A percentile compares a stretch with the other conserved stretches of the same genome.
phyloP scores from a whole-genome alignment of 108 stramenopile genomes.

The Skeletonema potamos region DNA sequence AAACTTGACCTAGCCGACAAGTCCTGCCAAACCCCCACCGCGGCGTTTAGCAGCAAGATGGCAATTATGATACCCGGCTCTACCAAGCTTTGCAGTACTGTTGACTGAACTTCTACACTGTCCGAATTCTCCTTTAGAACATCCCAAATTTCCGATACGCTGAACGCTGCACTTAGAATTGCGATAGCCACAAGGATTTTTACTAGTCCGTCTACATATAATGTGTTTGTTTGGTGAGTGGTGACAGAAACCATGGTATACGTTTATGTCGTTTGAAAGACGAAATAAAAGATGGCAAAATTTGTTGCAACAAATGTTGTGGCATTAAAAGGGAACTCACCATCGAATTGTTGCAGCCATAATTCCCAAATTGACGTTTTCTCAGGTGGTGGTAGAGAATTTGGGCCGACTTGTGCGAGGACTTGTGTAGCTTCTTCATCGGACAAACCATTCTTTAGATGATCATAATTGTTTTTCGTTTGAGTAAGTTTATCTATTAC shows the following conservation, averaged over 20 bases:
- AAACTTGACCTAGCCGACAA: slow-evolving; percentile 81
- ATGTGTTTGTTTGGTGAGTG: not conserved
- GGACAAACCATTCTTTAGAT: slow-evolving; percentile 30
- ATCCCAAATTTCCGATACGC: slow-evolving; percentile 32
- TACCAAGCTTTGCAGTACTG: slow-evolving; percentile 50
- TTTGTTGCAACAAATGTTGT: not conserved
- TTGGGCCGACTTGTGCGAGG: slow-evolving; percentile 21
- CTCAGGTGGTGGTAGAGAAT: slow-evolving; percentile 6
- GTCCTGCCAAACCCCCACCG: slow-evolving; percentile 93
- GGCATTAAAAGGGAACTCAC: not conserved
- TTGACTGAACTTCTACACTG: slow-evolving; percentile 2
- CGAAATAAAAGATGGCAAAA: not conserved
- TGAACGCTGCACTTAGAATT: slow-evolving; percentile 29
- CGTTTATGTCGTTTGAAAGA: not conserved
- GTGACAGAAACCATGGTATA: not conserved
- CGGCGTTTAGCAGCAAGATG: slow-evolving; percentile 93
- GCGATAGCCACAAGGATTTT: slow-evolving; percentile 31
- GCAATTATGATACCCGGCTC: slow-evolving; percentile 93
- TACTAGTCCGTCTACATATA: slow-evolving; percentile 9
- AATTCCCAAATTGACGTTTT: slow-evolving; percentile 37
- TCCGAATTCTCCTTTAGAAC: slow-evolving; percentile 7
- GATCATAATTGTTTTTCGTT: not conserved
- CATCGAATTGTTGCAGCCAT: slow-evolving; percentile 36
- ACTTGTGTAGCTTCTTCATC: slow-evolving; percentile 1
- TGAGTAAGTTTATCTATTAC: not conserved